These are phyloP conservation scores for Suhomyces bolitotheri DNA, from an alignment of 1,139 yeast genomes.

Conservation along the genomic window DNA sequence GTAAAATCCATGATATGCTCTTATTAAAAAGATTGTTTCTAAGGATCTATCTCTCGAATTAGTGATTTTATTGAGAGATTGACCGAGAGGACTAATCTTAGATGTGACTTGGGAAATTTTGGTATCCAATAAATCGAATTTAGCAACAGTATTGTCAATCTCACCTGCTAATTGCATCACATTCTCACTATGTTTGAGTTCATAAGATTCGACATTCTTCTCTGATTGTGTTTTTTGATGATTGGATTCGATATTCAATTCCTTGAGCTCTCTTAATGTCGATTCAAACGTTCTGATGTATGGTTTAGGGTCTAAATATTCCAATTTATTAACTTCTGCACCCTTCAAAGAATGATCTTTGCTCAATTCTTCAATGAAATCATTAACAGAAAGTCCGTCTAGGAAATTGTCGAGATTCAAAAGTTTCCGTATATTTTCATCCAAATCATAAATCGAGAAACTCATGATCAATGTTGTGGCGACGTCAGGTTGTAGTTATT, in stretches of 20 bases:
- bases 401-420: conserved; percentile 73
- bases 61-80: conserved; percentile 71
- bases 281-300: conserved; percentile 92
- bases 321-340: conserved; percentile 54
- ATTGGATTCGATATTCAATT: conserved; percentile 55
- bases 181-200: conserved; percentile 65
- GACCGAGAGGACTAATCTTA: conserved; percentile 74
- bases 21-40: conserved; percentile 71
- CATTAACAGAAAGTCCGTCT: conserved; percentile 68
- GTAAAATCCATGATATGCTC: conserved; percentile 76
- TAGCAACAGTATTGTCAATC: conserved; percentile 42
- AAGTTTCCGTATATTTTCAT: conserved; percentile 67
- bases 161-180: conserved; percentile 58
- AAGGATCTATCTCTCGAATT: conserved; percentile 72
- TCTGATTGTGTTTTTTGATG: conserved; percentile 50
- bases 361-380: conserved; percentile 80
- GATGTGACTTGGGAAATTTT: conserved; percentile 60
- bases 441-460: conserved; percentile 56
- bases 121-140: conserved; percentile 59
- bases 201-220: conserved; percentile 60
- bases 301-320: conserved; percentile 85
- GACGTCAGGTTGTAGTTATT: too few relatives aligned
- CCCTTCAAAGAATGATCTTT: conserved; percentile 62
- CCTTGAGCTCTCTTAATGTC: conserved; percentile 69
- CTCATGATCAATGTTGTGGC: too few relatives aligned